Conservation (phyloP, 257 asterid genomes). For the Ajuga chamaepitys region DNA sequence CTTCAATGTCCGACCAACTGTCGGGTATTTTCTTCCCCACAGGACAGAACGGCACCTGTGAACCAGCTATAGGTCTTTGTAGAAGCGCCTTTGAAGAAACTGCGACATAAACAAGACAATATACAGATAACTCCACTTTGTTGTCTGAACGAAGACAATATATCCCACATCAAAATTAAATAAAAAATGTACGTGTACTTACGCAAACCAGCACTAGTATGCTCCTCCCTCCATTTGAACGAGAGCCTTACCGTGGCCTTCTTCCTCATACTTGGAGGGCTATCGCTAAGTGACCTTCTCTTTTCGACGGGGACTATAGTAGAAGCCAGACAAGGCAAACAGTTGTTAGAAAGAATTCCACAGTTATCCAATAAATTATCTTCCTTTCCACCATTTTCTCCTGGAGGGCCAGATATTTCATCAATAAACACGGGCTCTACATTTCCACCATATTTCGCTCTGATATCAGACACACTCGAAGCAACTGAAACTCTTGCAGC, state of each 20-base stretch:
- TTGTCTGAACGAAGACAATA: no score
- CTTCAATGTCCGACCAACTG: constrained; percentile 84
- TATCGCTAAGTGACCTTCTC: constrained; percentile 60
- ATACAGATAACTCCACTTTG: neutral
- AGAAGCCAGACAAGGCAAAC: constrained; percentile 89
- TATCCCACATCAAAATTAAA: neutral
- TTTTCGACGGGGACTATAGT: constrained; percentile 50
- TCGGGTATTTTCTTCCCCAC: constrained; percentile 72
- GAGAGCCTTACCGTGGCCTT: constrained; percentile 62
- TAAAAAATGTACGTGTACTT: constrained; percentile 21
- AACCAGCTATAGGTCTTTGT: constrained; percentile 76
- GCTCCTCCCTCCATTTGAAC: constrained; percentile 79
- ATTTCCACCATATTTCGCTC: constrained; percentile 18
- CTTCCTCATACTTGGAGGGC: constrained; percentile 61
- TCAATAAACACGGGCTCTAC: constrained; percentile 43
- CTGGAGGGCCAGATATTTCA: constrained; percentile 41
- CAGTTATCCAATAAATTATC: constrained; percentile 55
- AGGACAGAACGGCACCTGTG: constrained; percentile 86
- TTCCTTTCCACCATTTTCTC: constrained; percentile 39
- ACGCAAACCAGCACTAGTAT: constrained; percentile 45
- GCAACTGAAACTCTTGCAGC: no score
- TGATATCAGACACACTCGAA: no score
- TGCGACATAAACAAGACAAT: constrained; percentile 17
- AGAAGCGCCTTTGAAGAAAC: constrained; percentile 76
- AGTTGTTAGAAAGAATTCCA: constrained; percentile 65